Conservation (phyloP, 352 stramenopile genomes). For the Phytophthora colocasiae region DNA sequence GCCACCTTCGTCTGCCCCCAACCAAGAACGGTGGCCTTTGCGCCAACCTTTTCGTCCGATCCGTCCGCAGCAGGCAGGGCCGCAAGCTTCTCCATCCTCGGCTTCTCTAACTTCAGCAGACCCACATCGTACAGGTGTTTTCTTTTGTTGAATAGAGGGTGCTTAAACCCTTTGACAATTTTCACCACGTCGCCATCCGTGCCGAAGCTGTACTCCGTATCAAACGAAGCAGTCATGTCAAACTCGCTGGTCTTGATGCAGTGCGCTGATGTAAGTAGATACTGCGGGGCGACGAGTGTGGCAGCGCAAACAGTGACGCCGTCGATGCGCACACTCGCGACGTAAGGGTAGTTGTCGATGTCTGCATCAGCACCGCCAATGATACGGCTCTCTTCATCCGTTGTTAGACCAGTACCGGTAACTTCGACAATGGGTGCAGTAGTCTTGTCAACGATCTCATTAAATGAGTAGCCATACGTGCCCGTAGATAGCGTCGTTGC, state of each 20-base stretch:
- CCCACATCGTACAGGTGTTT: conserved; percentile 52
- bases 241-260: conserved; percentile 57
- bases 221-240: conserved; percentile 35
- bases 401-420: conserved; percentile 27
- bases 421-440: conserved; percentile 2
- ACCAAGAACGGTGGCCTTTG: conserved; percentile 55
- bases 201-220: conserved; percentile 31
- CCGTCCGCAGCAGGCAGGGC: conserved; percentile 48
- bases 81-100: conserved; percentile 42
- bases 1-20: conserved; percentile 60
- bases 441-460: conserved; percentile 7
- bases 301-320: conserved; percentile 63
- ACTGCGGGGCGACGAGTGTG: conserved; percentile 64
- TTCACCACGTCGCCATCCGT: conserved; percentile 29
- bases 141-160: conserved; percentile 38
- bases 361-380: conserved; percentile 16
- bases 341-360: conserved; percentile 55
- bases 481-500: conserved; percentile 8
- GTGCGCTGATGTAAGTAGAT: conserved; percentile 75
- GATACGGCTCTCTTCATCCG: conserved; percentile 39
- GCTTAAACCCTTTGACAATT: conserved; percentile 32
- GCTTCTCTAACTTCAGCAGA: conserved; percentile 58
- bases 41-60: conserved; percentile 54
- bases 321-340: conserved; percentile 61
- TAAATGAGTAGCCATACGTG: conserved; percentile 26